Evolutionary conservation across 768 basidiomycete species (phyloP).

Genomic region (Collybiopsis luxurians): DNA sequence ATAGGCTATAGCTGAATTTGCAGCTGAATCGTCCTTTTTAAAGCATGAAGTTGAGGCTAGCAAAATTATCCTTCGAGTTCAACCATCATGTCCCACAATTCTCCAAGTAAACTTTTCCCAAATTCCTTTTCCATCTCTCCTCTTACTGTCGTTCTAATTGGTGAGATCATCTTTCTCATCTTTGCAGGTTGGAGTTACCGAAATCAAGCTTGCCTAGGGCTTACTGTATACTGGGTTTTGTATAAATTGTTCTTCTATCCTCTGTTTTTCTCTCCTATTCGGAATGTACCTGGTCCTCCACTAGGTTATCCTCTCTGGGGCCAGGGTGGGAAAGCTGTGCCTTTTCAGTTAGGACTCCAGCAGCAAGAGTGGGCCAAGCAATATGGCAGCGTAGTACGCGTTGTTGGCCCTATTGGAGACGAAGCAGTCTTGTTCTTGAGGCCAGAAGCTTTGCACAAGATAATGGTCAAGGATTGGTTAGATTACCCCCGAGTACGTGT

Average conservation of each 20-base stretch:
- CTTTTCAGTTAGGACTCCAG: conserved; percentile 38
- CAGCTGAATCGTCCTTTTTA: too few species aligned
- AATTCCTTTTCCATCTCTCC: too few species aligned
- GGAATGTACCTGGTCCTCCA: conserved; percentile 36
- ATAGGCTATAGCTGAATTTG: too few species aligned
- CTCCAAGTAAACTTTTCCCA: too few species aligned
- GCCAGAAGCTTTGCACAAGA: conserved; percentile 42
- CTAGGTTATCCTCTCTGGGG: conserved; percentile 31
- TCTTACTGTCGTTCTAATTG: too few species aligned
- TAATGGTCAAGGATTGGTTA: conserved; percentile 41
- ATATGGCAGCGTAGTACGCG: conserved; percentile 41
- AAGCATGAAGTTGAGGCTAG: too few species aligned
- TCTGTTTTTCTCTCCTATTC: conserved; percentile 32
- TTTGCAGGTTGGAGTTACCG: neutral
- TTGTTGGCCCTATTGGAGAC: conserved; percentile 42
- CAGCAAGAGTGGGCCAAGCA: conserved; percentile 46
- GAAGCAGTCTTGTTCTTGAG: conserved; percentile 43
- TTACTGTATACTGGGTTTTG: conserved; percentile 6
- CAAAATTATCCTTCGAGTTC: too few species aligned
- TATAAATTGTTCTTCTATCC: conserved; percentile 32
- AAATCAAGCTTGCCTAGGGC: neutral
- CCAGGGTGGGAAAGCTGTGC: conserved; percentile 35
- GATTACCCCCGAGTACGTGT: conserved; percentile 40
- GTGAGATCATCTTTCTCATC: too few species aligned
- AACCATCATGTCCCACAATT: too few species aligned